Conservation (phyloP, 345 rosid species). For the Gossypium stocksii region DNA sequence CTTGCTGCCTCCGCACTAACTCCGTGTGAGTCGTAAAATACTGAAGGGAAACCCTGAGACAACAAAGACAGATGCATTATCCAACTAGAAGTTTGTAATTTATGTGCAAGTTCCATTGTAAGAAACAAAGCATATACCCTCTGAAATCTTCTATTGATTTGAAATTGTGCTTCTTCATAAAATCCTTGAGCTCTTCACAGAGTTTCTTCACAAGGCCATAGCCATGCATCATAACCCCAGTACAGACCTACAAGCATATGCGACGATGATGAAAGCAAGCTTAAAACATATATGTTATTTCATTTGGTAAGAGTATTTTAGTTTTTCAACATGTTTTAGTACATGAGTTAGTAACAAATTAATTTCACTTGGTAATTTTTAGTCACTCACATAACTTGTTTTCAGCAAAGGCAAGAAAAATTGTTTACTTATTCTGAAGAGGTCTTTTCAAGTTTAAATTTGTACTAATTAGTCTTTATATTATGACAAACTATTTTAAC, state of each 20-base stretch:
- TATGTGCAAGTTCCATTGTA: background rate
- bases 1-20: slow-evolving; percentile 73
- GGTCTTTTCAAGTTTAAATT: no score
- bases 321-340: no score
- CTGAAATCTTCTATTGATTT: slow-evolving; percentile 80
- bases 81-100: background rate
- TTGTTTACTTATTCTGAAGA: no score
- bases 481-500: no score
- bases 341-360: no score
- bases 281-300: background rate
- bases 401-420: no score
- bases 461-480: no score
- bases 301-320: no score
- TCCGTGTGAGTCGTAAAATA: slow-evolving; percentile 93
- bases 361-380: no score
- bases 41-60: slow-evolving; percentile 60
- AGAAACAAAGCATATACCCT: slow-evolving; percentile 46
- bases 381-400: no score
- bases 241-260: slow-evolving; percentile 60
- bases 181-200: slow-evolving; percentile 69
- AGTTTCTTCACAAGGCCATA: slow-evolving; percentile 86
- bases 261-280: background rate
- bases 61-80: background rate
- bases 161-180: slow-evolving; percentile 87
- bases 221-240: slow-evolving; percentile 98